Conservation (phyloP, 2,329 filamentous ascomycete species). For the Lojkania enalia region DNA sequence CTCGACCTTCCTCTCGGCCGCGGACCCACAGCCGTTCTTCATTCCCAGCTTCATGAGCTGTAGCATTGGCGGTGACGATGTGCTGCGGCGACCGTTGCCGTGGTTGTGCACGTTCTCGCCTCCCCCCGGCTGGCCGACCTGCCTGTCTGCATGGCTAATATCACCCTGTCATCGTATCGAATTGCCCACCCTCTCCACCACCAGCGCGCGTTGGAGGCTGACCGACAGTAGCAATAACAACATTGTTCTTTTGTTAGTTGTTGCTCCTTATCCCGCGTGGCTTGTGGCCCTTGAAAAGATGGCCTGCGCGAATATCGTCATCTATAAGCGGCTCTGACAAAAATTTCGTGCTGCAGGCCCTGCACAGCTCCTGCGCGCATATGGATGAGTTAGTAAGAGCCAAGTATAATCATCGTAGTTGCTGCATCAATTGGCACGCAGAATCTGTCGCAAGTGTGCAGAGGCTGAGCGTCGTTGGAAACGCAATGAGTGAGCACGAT, state of each 20-base stretch:
- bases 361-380: not conserved
- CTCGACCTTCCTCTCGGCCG: constrained; percentile 31
- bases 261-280: constrained; percentile 22
- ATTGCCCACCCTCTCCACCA: constrained; percentile 19
- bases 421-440: not conserved
- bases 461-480: not conserved
- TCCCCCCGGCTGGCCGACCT: constrained; percentile 17
- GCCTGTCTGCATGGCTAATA: constrained; percentile 16
- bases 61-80: constrained; percentile 9
- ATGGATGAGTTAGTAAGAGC: constrained; percentile 6
- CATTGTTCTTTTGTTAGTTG: constrained; percentile 22
- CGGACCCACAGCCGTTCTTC: constrained; percentile 34
- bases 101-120: constrained; percentile 3
- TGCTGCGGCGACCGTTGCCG: not conserved
- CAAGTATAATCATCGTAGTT: constrained; percentile 4
- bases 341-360: constrained; percentile 3
- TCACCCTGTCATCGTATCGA: constrained; percentile 29
- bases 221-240: constrained; percentile 19
- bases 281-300: constrained; percentile 21
- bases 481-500: too few species aligned
- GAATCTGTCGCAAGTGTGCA: not conserved
- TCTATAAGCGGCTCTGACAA: constrained; percentile 29
- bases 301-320: constrained; percentile 25
- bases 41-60: constrained; percentile 22
- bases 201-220: constrained; percentile 13